Base-by-base conservation (phyloP, 2,329 filamentous ascomycete species). In the Microdochium nivale region DNA sequence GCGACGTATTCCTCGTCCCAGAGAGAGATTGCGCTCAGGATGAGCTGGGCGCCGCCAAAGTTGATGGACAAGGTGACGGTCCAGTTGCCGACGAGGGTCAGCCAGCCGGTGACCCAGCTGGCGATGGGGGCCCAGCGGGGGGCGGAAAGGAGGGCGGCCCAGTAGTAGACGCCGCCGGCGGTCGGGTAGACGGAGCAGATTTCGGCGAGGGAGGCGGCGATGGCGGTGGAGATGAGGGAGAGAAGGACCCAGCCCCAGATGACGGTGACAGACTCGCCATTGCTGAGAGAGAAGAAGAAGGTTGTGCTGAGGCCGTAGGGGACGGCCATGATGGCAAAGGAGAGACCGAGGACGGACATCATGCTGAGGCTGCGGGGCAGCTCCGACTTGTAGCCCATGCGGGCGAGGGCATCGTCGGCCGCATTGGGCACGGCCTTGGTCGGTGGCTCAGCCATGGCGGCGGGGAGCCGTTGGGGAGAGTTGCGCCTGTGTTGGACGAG, bases 321-420 rank as follows among this genome's bases (percentile, higher is more conserved):
- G 11, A 83, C 83, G 11, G 84, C 84, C 83, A 88, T 88, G 65
- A 89, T 88, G 49, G 84, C 85, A 62, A 88, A 88, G 46, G 83
- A 86, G 56, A 70, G 59, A 49, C 85, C 85, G 46, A 88, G 70
- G 25, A 88, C 80, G 60, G 80, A 84, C 60, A 87, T 53, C 59
- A 87, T 87, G 63, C 79, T 82, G 56, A 88, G 65, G 58, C 80
- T 83, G 54, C 84, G 75, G 16, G 84, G 83, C 44, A 88, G 63
- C 62, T 87, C 84, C 50, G 76, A 74, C 67, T 79, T 79, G 72
- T 87, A 87, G 50, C 84, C 84, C 81, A 87, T 81, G 58, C 75
- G 76, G 54, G 78, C 81, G 60, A 86, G 73, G 50, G 79, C 78
- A 55, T 78, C 79, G 63, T 85, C 79, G 54, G 81, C 81, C 14